Evolutionary conservation across 1,284 basidiomycete genomes (phyloP), one percentile per base, ranked within the genome.

Genomic region (Melanopsichium pennsylvanicum): DNA sequence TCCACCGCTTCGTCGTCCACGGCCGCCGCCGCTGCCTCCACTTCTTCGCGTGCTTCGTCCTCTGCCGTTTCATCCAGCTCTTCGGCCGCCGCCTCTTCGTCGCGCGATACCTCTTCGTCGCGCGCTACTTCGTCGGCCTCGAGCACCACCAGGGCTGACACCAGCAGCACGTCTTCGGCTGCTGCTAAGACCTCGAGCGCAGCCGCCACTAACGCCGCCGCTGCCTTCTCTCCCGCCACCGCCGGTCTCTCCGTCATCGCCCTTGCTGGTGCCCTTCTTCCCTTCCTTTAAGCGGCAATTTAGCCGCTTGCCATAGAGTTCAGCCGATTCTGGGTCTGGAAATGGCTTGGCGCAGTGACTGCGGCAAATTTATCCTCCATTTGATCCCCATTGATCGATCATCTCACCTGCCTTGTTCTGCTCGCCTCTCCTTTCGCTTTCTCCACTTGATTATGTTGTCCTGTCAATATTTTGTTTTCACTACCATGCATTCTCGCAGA

Each of bases 211-310:
- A 68, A 62, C 58, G 54, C 18, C 23, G 64, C 64, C 35, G 50
- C 52, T 13, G 54, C 54, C 49, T 57, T 68, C 45, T 68, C 64
- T 21, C 64, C 64, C 54, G 49, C 64, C 49, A 61, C 58, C 37
- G 64, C 54, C 27, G 64, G 64, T 46, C 64, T 68, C 26, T 38
- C 64, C 36, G 37, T 68, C 49, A 39, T 68, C 32, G 64, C 52
- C 38, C 26, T 56, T 31, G 64, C 49, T 22, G 64, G 64, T 62
- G 64, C 64, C 38, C 48, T 68, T 38, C 58, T 68, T 15, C 45
- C 64, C 54, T 61, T 68, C 64, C 48, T 68, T 34, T 68, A 46
- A 68, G 36, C 40, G 45, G 16, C 19, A 13, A 26, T 18, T 16
- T 38, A 42, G 32, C 37, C 19, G 18, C 13, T 34, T 13, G 31